Base-by-base conservation (phyloP, 768 basidiomycete genomes). In the Tulasnella calospora region DNA sequence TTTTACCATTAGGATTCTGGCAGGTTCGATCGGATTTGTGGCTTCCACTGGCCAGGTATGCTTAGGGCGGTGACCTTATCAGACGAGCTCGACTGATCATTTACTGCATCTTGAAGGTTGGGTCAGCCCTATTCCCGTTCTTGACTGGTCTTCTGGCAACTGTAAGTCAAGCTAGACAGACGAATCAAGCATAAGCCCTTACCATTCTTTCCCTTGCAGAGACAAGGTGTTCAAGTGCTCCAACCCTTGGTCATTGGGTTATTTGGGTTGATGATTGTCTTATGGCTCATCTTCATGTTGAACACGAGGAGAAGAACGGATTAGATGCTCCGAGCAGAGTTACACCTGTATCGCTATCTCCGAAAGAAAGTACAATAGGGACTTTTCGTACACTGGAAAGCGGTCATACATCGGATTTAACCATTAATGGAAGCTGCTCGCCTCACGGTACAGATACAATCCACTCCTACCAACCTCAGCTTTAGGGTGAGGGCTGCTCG, bases 71-170 rank as follows among this genome's bases (percentile, higher is more conserved):
- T 77, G 33, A n/a, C 19, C 10, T 23, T 35, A n/a, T 41, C 27
- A 10, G 21, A 33, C 33, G 36, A 19, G 61, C 17, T 27, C 38
- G 13, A 17, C 44, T 44, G 44, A 44, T 44, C 10, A 3, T 19
- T 15, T 13, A 44, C 13, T 15, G n/a, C 13, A 3, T 15, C 17
- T 15, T 69, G 0, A 90, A 92, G 82, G 89, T 91, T 3, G 93
- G 93, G 27, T 90, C 90, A 57, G 92, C 93, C 0, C 79, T 92
- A 7, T 82, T 94, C 6, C 92, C 93, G 0, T 93, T 94, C 81
- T 86, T 93, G 47, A 80, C 81, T 13, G 79, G 79, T 36, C 38
- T 78, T 30, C 71, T 78, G 9, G 77, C 77, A 46, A 78, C 77
- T 7, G 77, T 78, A 47, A 78, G 71, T 78, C 9, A 35, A 21